Evolutionary conservation across 345 rosid species (phyloP).

Genomic region (Hibiscus trionum): DNA sequence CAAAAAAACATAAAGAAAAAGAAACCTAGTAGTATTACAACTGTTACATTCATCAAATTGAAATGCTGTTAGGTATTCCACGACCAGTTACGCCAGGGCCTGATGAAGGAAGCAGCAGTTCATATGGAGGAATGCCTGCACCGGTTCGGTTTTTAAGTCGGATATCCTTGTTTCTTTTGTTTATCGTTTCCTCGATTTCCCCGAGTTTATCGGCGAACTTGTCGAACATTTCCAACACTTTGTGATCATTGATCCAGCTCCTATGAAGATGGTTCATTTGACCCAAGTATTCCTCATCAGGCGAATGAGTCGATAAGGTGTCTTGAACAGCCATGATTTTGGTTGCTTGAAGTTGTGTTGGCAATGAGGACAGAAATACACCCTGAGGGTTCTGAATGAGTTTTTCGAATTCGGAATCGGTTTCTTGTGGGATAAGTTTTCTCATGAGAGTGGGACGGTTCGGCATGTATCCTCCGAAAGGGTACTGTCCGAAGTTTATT

Average conservation of each 20-base stretch:
- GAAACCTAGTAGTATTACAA: not conserved
- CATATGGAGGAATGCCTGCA: constrained; percentile 89
- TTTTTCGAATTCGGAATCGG: constrained; percentile 47
- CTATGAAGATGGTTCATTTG: constrained; percentile 41
- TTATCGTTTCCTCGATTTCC: constrained; percentile 62
- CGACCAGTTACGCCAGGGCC: constrained; percentile 86
- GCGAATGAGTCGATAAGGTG: constrained; percentile 78
- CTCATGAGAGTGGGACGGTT: constrained; percentile 80
- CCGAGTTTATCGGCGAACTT: constrained; percentile 47
- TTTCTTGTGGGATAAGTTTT: constrained; percentile 61
- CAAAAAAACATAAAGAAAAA: not conserved
- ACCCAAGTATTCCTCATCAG: constrained; percentile 83
- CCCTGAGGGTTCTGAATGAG: constrained; percentile 64
- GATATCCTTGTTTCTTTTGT: constrained; percentile 50
- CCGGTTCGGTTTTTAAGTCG: constrained; percentile 65
- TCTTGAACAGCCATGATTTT: constrained; percentile 98
- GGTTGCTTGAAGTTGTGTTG: constrained; percentile 86
- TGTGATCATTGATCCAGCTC: constrained; percentile 60
- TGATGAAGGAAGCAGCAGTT: constrained; percentile 72
- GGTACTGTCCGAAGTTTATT: constrained; percentile 90
- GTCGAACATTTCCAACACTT: constrained; percentile 38
- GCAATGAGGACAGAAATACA: constrained; percentile 55
- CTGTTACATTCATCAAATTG: constrained; percentile 36
- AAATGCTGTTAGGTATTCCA: constrained; percentile 90
- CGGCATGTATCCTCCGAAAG: constrained; percentile 90